These are phyloP conservation scores for Globisporangium takayamanum DNA, from an alignment of 352 stramenopile genomes.

Conservation along the genomic window DNA sequence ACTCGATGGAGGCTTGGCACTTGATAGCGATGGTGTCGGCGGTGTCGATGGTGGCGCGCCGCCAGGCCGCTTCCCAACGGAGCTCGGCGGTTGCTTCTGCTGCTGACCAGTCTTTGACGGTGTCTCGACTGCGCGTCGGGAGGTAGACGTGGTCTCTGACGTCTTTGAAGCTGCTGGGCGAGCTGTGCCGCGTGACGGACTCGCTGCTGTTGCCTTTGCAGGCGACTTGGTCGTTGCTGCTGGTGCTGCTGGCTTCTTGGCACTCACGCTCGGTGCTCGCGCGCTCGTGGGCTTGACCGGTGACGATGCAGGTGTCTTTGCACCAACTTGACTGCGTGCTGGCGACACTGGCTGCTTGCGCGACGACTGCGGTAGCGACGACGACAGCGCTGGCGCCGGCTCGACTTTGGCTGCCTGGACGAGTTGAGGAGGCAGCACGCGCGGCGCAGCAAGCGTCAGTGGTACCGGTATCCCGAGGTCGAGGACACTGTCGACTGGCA, in stretches of 20 bases:
- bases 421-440: neutral
- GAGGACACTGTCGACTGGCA: constrained; percentile 49
- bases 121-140: constrained; percentile 3
- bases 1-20: constrained; percentile 8
- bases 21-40: neutral
- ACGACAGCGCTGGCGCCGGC: neutral
- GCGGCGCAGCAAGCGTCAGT: neutral
- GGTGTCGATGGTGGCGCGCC: constrained; percentile 4
- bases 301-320: constrained; percentile 6
- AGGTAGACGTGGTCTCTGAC: neutral
- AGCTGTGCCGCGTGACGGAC: neutral
- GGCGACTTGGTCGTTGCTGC: neutral
- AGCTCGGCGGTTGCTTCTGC: neutral
- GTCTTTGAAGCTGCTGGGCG: constrained; percentile 8
- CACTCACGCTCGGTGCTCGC: neutral
- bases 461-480: constrained; percentile 31
- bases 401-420: neutral
- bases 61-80: constrained; percentile 7
- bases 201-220: constrained; percentile 1
- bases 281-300: constrained; percentile 2
- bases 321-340: constrained; percentile 1
- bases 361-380: neutral
- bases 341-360: neutral
- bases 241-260: constrained; percentile 1
- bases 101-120: constrained; percentile 1